Conservation (phyloP, 1,284 basidiomycete species). For the Malassezia caprae region DNA sequence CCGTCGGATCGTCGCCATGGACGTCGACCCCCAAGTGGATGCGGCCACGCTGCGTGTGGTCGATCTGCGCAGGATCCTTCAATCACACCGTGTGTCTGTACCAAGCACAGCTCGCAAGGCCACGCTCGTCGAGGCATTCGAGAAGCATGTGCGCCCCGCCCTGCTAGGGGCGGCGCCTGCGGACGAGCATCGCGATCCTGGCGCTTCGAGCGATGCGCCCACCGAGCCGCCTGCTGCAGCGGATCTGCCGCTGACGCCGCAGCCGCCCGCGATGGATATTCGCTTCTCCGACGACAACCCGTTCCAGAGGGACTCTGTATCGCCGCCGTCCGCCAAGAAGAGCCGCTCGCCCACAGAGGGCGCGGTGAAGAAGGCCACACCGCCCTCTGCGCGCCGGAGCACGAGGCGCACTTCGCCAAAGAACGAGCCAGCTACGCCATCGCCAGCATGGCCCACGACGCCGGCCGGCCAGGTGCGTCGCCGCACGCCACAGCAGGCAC, state of each 20-base stretch:
- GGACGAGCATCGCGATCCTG: neutral
- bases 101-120: constrained; percentile 15
- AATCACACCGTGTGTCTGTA: neutral
- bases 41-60: constrained; percentile 10
- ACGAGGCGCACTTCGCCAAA: neutral
- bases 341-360: neutral
- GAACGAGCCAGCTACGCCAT: neutral
- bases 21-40: constrained; percentile 2
- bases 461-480: neutral
- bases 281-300: constrained; percentile 14
- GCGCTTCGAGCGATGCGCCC: neutral
- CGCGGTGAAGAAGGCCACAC: too few species aligned
- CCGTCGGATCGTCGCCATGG: neutral
- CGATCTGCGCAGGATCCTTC: constrained; percentile 8
- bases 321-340: neutral
- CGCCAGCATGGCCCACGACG: neutral
- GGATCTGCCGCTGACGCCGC: neutral
- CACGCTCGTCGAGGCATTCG: constrained; percentile 5
- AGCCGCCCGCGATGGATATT: constrained; percentile 1
- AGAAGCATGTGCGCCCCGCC: constrained; percentile 13
- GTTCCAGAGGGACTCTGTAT: constrained; percentile 2
- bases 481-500: neutral
- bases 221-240: neutral
- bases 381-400: neutral
- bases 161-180: neutral